These are phyloP conservation scores for Hemileccinum rubropunctum DNA, from an alignment of 768 basidiomycete species.

Conservation along the genomic window DNA sequence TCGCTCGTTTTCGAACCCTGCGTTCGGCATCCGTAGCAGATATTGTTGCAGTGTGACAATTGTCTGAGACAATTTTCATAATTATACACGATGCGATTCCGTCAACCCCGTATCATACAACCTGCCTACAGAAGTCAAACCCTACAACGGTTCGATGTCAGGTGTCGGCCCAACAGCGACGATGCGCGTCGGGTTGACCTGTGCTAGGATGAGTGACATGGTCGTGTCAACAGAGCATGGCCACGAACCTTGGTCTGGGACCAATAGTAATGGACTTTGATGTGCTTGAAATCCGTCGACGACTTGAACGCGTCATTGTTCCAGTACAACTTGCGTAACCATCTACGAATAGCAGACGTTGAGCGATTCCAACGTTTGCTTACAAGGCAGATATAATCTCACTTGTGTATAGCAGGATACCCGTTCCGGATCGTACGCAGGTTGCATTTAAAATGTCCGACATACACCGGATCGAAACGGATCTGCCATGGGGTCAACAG, in stretches of 20 bases:
- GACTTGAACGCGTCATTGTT: conserved; percentile 82
- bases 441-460: conserved; percentile 94
- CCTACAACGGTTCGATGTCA: conserved; percentile 58
- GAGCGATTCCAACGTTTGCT: not conserved
- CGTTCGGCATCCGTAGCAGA: too few species aligned
- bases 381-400: not conserved
- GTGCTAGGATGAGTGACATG: conserved; percentile 4
- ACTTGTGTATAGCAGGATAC: conserved; percentile 78
- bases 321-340: conserved; percentile 92
- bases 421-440: conserved; percentile 79
- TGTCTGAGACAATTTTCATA: conserved; percentile 3
- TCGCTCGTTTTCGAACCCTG: not conserved
- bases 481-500: conserved; percentile 40
- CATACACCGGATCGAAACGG: conserved; percentile 89
- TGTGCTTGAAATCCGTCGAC: conserved; percentile 85
- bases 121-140: too few species aligned
- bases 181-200: conserved; percentile 80
- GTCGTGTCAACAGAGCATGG: not conserved
- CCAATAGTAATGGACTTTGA: conserved; percentile 44
- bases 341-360: conserved; percentile 38
- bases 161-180: conserved; percentile 76
- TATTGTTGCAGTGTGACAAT: not conserved
- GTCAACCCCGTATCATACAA: not conserved
- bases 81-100: not conserved
- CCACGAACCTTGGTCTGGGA: conserved; percentile 26